These are phyloP conservation scores for Polysphondylium violaceum DNA, from an alignment of 78 protist species.

Conservation along the genomic window DNA sequence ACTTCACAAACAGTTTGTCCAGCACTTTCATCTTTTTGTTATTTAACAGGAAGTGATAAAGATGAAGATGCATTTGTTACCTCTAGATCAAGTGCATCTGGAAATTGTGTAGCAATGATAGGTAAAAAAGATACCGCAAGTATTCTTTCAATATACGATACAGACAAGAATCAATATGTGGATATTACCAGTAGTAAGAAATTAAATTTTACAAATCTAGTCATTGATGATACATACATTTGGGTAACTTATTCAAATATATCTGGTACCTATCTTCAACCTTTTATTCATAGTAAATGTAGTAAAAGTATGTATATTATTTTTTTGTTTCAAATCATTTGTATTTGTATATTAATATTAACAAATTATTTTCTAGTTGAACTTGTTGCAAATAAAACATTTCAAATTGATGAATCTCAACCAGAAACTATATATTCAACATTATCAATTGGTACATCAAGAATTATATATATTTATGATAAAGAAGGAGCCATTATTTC, in stretches of 20 bases:
- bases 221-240: slow-evolving; percentile 59
- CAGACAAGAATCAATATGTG: neutral
- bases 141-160: neutral
- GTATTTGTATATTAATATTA: too few species aligned
- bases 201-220: neutral
- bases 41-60: too few species aligned
- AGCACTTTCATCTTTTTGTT: too few species aligned
- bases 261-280: neutral
- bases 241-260: slow-evolving; percentile 23
- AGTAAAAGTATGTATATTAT: slow-evolving; percentile 5
- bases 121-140: neutral
- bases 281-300: slow-evolving; percentile 41
- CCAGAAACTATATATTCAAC: too few species aligned
- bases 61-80: too few species aligned
- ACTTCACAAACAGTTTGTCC: too few species aligned
- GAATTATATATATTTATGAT: slow-evolving; percentile 41
- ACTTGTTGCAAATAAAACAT: too few species aligned
- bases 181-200: neutral
- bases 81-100: slow-evolving; percentile 44
- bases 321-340: too few species aligned
- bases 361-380: too few species aligned
- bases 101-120: slow-evolving; percentile 25
- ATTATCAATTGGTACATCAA: too few species aligned
- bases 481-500: neutral
- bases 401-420: too few species aligned